Percentiles rank a stretch among this genome's conserved stretches.
phyloP scores from a whole-genome alignment of 345 rosid genomes.

The Salix viminalis region DNA sequence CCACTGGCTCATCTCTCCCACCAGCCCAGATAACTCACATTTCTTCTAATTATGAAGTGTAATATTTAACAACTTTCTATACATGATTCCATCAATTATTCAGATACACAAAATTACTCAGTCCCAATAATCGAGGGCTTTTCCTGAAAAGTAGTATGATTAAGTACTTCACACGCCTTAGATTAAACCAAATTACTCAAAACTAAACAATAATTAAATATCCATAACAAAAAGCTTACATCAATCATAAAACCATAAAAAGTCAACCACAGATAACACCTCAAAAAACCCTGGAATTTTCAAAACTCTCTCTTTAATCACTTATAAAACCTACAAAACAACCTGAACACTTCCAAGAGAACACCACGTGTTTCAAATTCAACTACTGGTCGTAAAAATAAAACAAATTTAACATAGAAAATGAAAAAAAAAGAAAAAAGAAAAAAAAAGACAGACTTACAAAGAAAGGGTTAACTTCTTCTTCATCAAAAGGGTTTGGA shows the following conservation, averaged over 20 bases:
- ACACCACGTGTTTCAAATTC: not conserved
- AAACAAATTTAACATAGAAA: not conserved
- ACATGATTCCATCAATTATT: not conserved
- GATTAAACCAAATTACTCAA: not conserved
- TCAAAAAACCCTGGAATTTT: not conserved
- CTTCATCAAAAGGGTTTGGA: constrained; percentile 83
- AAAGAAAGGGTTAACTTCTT: constrained; percentile 88
- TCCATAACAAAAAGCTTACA: not conserved
- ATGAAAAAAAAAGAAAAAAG: not conserved
- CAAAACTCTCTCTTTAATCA: not conserved
- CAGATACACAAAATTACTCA: not conserved
- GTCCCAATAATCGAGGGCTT: not conserved
- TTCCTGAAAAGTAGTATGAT: not conserved
- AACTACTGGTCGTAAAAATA: not conserved
- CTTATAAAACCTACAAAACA: not conserved
- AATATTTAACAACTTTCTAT: not conserved
- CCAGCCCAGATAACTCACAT: not conserved
- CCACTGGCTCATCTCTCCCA: not conserved
- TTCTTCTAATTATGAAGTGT: not conserved
- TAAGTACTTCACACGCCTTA: not conserved
- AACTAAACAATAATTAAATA: not conserved
- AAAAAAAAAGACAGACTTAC: constrained; percentile 38
- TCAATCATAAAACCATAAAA: not conserved
- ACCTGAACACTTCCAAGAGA: not conserved
- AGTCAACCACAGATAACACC: not conserved